Evolutionary conservation across 1,284 basidiomycete species (phyloP).

Genomic region (Ustilago esculenta): DNA sequence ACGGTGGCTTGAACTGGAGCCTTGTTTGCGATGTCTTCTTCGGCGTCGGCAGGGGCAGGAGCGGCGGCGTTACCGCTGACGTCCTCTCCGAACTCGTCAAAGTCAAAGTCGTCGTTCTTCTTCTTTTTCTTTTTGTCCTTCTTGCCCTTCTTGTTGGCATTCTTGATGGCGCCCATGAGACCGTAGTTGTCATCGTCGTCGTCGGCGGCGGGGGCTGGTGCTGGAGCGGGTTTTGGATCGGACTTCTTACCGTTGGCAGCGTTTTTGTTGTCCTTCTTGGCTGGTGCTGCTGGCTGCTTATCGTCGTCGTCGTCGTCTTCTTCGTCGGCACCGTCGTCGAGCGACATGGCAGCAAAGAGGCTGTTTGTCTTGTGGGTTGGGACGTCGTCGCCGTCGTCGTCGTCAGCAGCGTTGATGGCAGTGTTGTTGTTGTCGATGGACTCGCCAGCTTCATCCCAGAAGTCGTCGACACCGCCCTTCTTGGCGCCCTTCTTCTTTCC

Average conservation of each 20-base stretch:
- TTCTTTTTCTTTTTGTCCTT: slow-evolving; percentile 59
- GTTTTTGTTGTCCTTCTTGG: slow-evolving; percentile 40
- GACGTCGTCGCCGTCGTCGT: slow-evolving; percentile 19
- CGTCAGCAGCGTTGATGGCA: slow-evolving; percentile 1
- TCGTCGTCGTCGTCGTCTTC: slow-evolving; percentile 30
- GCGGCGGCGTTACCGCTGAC: slow-evolving; percentile 47
- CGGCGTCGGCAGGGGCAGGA: slow-evolving; percentile 15
- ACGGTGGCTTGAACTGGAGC: slow-evolving; percentile 40
- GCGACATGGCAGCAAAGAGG: slow-evolving; percentile 45
- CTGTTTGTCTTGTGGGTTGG: slow-evolving; percentile 31
- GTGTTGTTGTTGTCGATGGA: slow-evolving; percentile 38
- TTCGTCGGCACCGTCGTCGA: slow-evolving; percentile 33
- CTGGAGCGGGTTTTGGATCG: slow-evolving; percentile 15
- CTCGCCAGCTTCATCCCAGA: slow-evolving; percentile 60
- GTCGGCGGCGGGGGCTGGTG: slow-evolving; percentile 29
- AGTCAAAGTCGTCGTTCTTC: slow-evolving; percentile 62
- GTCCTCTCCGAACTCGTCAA: slow-evolving; percentile 60
- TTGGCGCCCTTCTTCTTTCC: slow-evolving; percentile 62
- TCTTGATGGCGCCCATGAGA: slow-evolving; percentile 54
- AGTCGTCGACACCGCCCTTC: slow-evolving; percentile 59
- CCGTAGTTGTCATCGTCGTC: slow-evolving; percentile 57
- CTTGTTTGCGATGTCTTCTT: slow-evolving; percentile 41
- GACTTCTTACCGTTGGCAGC: slow-evolving; percentile 22
- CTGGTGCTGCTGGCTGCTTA: slow-evolving; percentile 7
- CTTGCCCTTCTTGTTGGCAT: slow-evolving; percentile 53